Base-by-base conservation (phyloP, 176 grass and related monocot species). In the Carex kokanica region DNA sequence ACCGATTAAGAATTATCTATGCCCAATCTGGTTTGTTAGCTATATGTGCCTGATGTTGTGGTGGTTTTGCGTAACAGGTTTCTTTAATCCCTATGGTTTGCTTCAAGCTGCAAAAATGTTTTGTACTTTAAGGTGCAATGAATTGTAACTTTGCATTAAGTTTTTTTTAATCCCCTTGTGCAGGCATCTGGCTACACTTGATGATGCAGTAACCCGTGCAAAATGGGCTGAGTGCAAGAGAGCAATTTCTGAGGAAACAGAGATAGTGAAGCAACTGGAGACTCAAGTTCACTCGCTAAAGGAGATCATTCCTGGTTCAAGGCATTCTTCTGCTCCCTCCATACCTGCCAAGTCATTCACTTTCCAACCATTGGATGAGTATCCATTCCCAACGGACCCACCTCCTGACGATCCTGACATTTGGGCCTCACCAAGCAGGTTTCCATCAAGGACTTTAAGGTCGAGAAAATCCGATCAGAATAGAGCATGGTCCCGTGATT, bases 151-250 rank as follows among this genome's bases (percentile, higher is more conserved):
- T 10, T 47, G 25, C 14, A 49, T 73, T 73, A 13, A 51, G 16
- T 18, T 68, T 21, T 57, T 13, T 24, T n/a, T 40, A 40, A 73
- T 73, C 43, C 11, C 47, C 69, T 14, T 14, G 41, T 73, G 64
- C 84, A 97, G 94, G 81, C 92, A 97, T 94, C 77, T 97, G 79
- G 90, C 88, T 78, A 97, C 87, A 79, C 81, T 97, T 79, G 94
- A 97, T 25, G 94, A 97, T 73, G 84, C 78, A 57, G 74, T 87
- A 41, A 34, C 74, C 81, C 85, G 87, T 34, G 77, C 90, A 55
- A 97, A 97, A 91, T 97, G 94, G 94, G 87, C 88, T 81, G 90
- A 89, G 81, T 97, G 94, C 70, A 97, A 92, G 84, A 94, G 90
- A 86, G 92, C 92, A 81, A 92, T 97, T 20, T 84, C 85, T 18